Evolutionary conservation across 73 alveolate genomes (phyloP), one percentile per base, ranked within the genome.

Genomic region (Effrenium voratum): DNA sequence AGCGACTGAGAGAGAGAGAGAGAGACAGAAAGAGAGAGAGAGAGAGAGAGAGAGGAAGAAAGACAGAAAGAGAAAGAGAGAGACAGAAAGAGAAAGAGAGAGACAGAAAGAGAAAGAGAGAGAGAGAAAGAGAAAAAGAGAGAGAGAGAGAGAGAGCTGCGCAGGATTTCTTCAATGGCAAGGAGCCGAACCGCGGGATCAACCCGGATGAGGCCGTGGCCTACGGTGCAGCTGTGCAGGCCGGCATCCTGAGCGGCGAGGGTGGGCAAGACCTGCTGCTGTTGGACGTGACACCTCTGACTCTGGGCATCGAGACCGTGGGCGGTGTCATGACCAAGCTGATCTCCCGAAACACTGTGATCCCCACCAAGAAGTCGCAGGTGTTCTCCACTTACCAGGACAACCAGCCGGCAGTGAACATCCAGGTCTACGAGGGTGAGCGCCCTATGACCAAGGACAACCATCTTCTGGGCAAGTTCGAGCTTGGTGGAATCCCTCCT

Each of bases 131-230:
- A n/a, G n/a, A n/a, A n/a, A n/a, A n/a, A n/a, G n/a, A n/a, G n/a
- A n/a, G n/a, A n/a, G n/a, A n/a, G n/a, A n/a, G n/a, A n/a, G n/a
- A n/a, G n/a, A n/a, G n/a, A n/a, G n/a, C n/a, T n/a, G n/a, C n/a
- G n/a, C n/a, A n/a, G n/a, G n/a, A n/a, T n/a, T n/a, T n/a, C n/a
- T n/a, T n/a, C n/a, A n/a, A n/a, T n/a, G n/a, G n/a, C n/a, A n/a
- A n/a, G n/a, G n/a, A n/a, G n/a, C n/a, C n/a, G n/a, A n/a, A n/a
- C n/a, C n/a, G n/a, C n/a, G n/a, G n/a, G n/a, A n/a, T n/a, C n/a
- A n/a, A n/a, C n/a, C n/a, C n/a, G n/a, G n/a, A n/a, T n/a, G n/a
- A 99, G 99, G 99, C 99, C 15, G 99, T 99, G 47, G 99, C 99
- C 52, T 99, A 99, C 90, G 99, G 99, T 55, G 99, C 99, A 43